A percentile compares a stretch with the other conserved stretches of the same genome.
Conservation (phyloP, 371 early-diverging fungal species). For the Mortierella sp. region DNA sequence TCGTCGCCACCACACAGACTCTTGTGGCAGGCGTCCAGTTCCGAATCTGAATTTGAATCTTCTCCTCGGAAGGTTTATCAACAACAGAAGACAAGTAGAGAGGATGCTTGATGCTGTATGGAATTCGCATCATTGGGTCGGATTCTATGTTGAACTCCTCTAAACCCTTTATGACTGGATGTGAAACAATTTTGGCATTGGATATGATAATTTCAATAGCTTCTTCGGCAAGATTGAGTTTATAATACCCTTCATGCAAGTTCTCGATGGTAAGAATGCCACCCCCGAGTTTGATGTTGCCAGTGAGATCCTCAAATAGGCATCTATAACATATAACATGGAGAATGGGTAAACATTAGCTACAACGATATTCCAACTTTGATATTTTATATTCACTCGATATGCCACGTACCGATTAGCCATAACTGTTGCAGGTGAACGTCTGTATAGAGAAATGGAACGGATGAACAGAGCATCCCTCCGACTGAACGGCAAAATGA, state of each 20-base stretch:
- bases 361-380: too few species aligned
- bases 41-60: conserved; percentile 16
- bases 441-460: conserved; percentile 23
- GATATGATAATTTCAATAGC: conserved; percentile 20
- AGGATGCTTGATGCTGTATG: conserved; percentile 26
- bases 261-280: conserved; percentile 22
- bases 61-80: neutral
- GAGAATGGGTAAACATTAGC: neutral
- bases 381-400: neutral
- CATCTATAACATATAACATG: conserved; percentile 4
- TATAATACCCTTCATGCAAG: conserved; percentile 38
- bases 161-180: conserved; percentile 12
- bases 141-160: conserved; percentile 21
- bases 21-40: conserved; percentile 41
- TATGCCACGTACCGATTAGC: neutral
- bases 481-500: conserved; percentile 45
- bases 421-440: conserved; percentile 33
- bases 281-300: conserved; percentile 13
- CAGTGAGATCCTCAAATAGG: conserved; percentile 30
- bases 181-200: neutral
- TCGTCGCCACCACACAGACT: conserved; percentile 33
- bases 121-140: conserved; percentile 37
- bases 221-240: conserved; percentile 12
- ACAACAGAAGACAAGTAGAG: conserved; percentile 14
- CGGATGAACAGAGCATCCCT: conserved; percentile 17